A percentile compares a stretch with the other conserved stretches of the same genome.
Evolutionary conservation across 2,329 filamentous ascomycete genomes (phyloP).

Genomic region (Massarina eburnea): DNA sequence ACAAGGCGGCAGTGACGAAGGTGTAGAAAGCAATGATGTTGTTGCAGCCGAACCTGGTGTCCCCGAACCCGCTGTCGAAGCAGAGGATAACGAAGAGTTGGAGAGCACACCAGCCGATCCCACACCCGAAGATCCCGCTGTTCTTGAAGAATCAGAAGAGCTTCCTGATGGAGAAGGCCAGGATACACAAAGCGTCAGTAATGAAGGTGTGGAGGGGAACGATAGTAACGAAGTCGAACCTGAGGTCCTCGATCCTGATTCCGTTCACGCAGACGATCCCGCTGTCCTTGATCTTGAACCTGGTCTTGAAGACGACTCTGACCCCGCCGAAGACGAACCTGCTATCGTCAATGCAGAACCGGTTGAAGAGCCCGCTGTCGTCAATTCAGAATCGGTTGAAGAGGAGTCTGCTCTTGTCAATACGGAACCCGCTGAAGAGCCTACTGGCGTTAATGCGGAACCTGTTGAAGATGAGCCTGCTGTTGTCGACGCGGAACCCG

Average conservation of each 20-base stretch:
- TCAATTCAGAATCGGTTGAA: neutral
- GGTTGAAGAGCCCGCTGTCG: neutral
- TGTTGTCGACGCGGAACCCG: neutral
- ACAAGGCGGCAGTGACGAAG: too few relatives aligned
- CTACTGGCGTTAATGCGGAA: neutral
- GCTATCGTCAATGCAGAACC: neutral
- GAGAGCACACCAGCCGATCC: neutral
- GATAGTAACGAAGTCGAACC: too few relatives aligned
- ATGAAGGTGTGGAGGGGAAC: too few relatives aligned
- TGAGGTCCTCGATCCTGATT: too few relatives aligned
- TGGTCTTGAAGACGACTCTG: neutral
- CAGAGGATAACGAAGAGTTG: constrained; percentile 1
- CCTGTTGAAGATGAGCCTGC: neutral
- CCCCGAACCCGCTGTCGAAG: constrained; percentile 6
- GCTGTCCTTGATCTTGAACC: constrained; percentile 1
- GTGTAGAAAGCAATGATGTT: neutral
- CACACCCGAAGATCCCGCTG: neutral
- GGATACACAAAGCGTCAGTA: constrained; percentile 12
- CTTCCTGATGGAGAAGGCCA: constrained; percentile 14
- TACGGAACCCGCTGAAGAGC: neutral
- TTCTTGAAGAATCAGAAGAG: neutral
- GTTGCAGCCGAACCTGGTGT: too few relatives aligned
- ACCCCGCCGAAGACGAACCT: neutral
- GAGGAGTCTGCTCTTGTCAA: constrained; percentile 7
- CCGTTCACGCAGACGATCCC: constrained; percentile 9